Base-by-base conservation (phyloP, 352 stramenopile genomes). In the Pythium folliculosum region DNA sequence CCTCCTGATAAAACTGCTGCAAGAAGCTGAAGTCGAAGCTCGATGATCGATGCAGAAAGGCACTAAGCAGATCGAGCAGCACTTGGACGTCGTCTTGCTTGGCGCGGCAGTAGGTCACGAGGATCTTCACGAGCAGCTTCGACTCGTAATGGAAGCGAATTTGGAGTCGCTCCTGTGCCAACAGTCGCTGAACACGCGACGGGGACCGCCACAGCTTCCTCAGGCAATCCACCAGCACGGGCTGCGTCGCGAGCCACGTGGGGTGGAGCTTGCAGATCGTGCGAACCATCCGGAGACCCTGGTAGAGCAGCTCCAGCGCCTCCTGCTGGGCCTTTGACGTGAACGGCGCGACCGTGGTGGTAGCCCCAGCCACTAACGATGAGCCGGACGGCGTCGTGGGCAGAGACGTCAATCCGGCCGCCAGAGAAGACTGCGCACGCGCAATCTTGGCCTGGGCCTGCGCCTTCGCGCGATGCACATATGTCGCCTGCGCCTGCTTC, bases 121-220 rank as follows among this genome's bases (percentile, higher is more conserved):
- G 79, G 72, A 97, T 98, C 69, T 97, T 97, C 32, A 98, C 88
- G 37, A 99, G 73, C 58, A 97, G 63, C 53, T 97, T 97, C 1
- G 95, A 98, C 79, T 99, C 97, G n/a, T 90, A 78, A 47, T 98
- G 93, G 74, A 97, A 98, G 51, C 96, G 89, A 56, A 95, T 95
- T 37, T 85, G 89, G 27, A 97, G 62, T 30, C 84, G 77, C 49
- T 96, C 87, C 23, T 94, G 83, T 3, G 78, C 75, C 21, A 83
- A 54, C 8, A 96, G 70, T 0, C 89, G 83, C 58, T 95, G 85
- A 6, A 92, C 72, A 12, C 86, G 87, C 32, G 81, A 94, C 65
- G 79, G 89, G 23, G 76, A 98, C 70, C 83, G 90, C 97, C 97
- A 99, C 8, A 99, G 72, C 78, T 98, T 98, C 17, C 96, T 86